Conservation (phyloP, 805 yeast species). For the Kluyveromyces lactis region DNA sequence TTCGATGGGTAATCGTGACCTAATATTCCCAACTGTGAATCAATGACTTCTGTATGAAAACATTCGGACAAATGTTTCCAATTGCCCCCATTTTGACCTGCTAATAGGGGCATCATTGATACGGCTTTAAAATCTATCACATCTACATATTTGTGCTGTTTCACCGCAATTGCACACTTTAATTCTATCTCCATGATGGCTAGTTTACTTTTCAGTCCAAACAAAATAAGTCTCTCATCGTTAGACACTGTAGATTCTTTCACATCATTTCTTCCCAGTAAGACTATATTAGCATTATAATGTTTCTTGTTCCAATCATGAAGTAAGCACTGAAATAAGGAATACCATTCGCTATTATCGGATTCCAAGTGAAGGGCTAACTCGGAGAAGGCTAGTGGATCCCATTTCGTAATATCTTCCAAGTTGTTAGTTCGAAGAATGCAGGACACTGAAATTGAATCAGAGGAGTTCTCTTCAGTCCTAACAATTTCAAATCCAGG, state of each 20-base stretch:
- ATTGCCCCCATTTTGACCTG: background rate
- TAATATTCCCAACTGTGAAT: background rate
- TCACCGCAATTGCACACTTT: background rate
- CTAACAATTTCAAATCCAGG: background rate
- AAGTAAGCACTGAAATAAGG: too few species aligned
- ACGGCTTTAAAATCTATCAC: background rate
- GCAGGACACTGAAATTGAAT: background rate
- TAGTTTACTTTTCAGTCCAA: conserved; percentile 1
- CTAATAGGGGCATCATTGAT: conserved; percentile 1
- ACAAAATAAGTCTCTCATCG: background rate
- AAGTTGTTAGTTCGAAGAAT: background rate
- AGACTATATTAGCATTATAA: too few species aligned
- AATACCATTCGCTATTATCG: background rate
- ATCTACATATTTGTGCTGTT: background rate
- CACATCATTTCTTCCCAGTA: too few species aligned
- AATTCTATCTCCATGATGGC: background rate
- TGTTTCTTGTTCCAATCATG: too few species aligned
- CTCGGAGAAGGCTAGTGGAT: background rate
- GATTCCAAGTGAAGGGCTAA: background rate
- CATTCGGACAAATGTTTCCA: background rate
- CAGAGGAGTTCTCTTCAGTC: background rate
- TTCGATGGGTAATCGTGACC: background rate
- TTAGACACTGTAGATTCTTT: too few species aligned
- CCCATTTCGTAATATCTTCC: background rate
- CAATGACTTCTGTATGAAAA: background rate